These are phyloP conservation scores for Albugo candida DNA, from an alignment of 352 stramenopile genomes.

Conservation along the genomic window DNA sequence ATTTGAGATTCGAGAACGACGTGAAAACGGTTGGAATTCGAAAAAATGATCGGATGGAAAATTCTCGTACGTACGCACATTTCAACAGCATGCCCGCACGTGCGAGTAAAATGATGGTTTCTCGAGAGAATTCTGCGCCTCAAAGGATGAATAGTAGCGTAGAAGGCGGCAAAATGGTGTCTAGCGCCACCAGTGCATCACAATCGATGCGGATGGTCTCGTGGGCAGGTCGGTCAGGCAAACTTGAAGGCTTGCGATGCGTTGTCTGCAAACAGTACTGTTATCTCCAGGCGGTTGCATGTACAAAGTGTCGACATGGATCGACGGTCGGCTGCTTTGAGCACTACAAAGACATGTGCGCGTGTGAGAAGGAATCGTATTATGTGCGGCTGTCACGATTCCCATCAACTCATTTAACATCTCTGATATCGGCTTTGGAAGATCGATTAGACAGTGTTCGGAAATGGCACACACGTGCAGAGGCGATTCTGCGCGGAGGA, in stretches of 20 bases:
- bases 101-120: conserved; percentile 4
- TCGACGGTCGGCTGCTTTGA: conserved; percentile 49
- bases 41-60: conserved; percentile 30
- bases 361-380: conserved; percentile 26
- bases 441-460: conserved; percentile 3
- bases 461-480: conserved; percentile 8
- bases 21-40: conserved; percentile 14
- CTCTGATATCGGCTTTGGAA: background rate
- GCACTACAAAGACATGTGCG: conserved; percentile 61
- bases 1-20: conserved; percentile 23
- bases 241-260: conserved; percentile 52
- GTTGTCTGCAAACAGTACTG: conserved; percentile 69
- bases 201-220: conserved; percentile 52
- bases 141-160: too few species aligned
- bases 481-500: conserved; percentile 6
- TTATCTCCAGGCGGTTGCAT: conserved; percentile 68
- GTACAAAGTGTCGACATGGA: conserved; percentile 37
- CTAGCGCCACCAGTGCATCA: background rate
- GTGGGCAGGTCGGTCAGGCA: conserved; percentile 62
- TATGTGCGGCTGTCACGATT: conserved; percentile 48
- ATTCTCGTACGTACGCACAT: conserved; percentile 8
- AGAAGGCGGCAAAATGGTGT: conserved; percentile 5
- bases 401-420: conserved; percentile 17
- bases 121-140: too few species aligned
- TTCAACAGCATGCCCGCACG: conserved; percentile 3